Evolutionary conservation across 768 basidiomycete species (phyloP), one percentile per base, ranked within the genome.

Genomic region (Suillus ampliporus): DNA sequence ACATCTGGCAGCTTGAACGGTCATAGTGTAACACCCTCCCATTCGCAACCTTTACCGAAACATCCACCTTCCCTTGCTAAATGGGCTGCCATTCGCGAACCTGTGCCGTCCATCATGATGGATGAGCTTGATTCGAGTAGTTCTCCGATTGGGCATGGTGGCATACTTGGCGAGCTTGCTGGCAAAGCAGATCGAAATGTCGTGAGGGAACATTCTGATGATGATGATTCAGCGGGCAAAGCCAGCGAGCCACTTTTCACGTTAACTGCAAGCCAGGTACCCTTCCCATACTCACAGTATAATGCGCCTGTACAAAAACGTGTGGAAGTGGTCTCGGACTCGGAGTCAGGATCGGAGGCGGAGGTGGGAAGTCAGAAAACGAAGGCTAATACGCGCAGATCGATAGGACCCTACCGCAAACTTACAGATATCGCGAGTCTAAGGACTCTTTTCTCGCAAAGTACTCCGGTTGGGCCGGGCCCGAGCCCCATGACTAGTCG

Each of bases 241-340:
- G 57, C 21, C 56, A 60, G 54, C 40, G 65, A 64, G 57, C 68
- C 84, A 17, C 69, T 87, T 54, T 89, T 89, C 68, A 71, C 86
- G 31, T 79, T 77, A 19, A 77, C 83, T 31, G 80, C 81, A 65
- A 88, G 83, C 65, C 87, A 86, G 68, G 71, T 78, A 41, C 78
- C 82, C 0, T 83, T 85, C 63, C 86, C 84, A 9, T 84, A 84
- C 62, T 87, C 86, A 21, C 83, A 84, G 67, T 78, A 77, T 67
- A 72, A 58, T 46, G 61, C 46, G 48, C 61, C 66, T 26, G 57
- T 62, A 8, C 56, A 17, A 53, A 61, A 57, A 61, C 58, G 41
- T 62, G 68, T 60, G 51, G 63, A 61, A 63, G 64, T 23, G 34
- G 50, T 57, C 14, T 21, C 62, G 14, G 61, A 61, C n/a, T 73